Evolutionary conservation across 352 stramenopile species (phyloP).

Genomic region (Phytophthora litchii): DNA sequence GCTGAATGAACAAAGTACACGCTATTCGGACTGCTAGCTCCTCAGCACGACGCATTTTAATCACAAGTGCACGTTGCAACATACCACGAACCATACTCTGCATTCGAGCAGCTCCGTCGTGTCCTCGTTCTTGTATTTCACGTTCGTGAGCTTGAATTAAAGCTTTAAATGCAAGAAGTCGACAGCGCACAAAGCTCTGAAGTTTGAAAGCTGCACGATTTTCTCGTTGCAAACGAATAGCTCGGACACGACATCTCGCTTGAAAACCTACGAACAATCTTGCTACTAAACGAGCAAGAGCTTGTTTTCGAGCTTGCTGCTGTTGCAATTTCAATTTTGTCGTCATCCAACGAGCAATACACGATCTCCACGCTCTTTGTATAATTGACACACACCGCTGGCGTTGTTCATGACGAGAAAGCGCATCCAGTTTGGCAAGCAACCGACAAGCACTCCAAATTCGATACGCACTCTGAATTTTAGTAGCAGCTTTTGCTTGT

Average conservation of each 20-base stretch:
- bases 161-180: conserved; percentile 42
- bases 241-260: conserved; percentile 50
- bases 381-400: conserved; percentile 25
- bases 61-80: conserved; percentile 35
- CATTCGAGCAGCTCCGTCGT: conserved; percentile 48
- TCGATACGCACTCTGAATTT: conserved; percentile 49
- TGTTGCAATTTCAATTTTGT: conserved; percentile 37
- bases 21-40: conserved; percentile 46
- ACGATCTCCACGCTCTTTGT: conserved; percentile 47
- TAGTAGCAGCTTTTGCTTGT: conserved; percentile 31
- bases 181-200: conserved; percentile 41
- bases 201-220: conserved; percentile 40
- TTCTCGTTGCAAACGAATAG: conserved; percentile 37
- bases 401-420: conserved; percentile 33
- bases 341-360: conserved; percentile 23
- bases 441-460: conserved; percentile 34
- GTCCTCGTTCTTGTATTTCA: conserved; percentile 12
- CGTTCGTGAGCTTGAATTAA: conserved; percentile 21
- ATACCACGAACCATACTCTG: conserved; percentile 49
- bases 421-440: conserved; percentile 35
- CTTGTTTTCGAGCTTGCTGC: conserved; percentile 29
- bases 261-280: conserved; percentile 56
- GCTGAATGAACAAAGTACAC: conserved; percentile 57
- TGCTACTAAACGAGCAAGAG: conserved; percentile 28
- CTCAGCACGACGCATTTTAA: conserved; percentile 42